A percentile compares a stretch with the other conserved stretches of the same genome.
Evolutionary conservation across 192 early-diverging fungal genomes (phyloP).

Genomic region (Endogone sp.): DNA sequence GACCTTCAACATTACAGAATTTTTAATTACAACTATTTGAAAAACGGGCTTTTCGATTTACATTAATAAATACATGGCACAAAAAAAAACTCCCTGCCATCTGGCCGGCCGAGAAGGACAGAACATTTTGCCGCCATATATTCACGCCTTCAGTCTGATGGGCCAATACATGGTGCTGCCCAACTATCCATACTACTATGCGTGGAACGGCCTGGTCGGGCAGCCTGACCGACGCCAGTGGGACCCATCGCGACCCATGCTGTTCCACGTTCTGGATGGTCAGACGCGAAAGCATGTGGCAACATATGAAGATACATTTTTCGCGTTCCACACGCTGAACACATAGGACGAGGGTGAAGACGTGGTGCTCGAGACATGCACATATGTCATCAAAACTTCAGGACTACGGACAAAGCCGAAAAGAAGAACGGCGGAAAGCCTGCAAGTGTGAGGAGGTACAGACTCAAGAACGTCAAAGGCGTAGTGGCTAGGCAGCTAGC

Average conservation of each 20-base stretch:
- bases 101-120: slow-evolving; percentile 16
- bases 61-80: too few species aligned
- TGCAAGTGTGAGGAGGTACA: slow-evolving; percentile 21
- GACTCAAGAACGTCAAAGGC: slow-evolving; percentile 20
- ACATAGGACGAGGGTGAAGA: slow-evolving; percentile 41
- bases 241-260: slow-evolving; percentile 30
- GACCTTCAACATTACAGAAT: too few species aligned
- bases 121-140: slow-evolving; percentile 31
- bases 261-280: slow-evolving; percentile 42
- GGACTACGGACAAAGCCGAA: slow-evolving; percentile 21
- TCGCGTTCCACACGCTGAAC: slow-evolving; percentile 44
- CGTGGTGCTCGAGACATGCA: slow-evolving; percentile 24
- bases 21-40: too few species aligned
- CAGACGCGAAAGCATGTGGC: slow-evolving; percentile 34
- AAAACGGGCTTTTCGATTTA: too few species aligned
- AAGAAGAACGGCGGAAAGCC: slow-evolving; percentile 19
- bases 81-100: slow-evolving; percentile 25
- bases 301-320: slow-evolving; percentile 39
- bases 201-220: slow-evolving; percentile 25
- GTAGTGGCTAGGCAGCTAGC: background rate
- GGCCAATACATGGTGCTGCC: slow-evolving; percentile 40
- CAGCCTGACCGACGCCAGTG: slow-evolving; percentile 38
- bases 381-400: slow-evolving; percentile 10
- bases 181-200: slow-evolving; percentile 39
- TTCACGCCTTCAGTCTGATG: slow-evolving; percentile 45